Percentiles rank a stretch among this genome's conserved stretches.
Conservation (phyloP, 208 protist species). For the Endotrypanum monterogeii region DNA sequence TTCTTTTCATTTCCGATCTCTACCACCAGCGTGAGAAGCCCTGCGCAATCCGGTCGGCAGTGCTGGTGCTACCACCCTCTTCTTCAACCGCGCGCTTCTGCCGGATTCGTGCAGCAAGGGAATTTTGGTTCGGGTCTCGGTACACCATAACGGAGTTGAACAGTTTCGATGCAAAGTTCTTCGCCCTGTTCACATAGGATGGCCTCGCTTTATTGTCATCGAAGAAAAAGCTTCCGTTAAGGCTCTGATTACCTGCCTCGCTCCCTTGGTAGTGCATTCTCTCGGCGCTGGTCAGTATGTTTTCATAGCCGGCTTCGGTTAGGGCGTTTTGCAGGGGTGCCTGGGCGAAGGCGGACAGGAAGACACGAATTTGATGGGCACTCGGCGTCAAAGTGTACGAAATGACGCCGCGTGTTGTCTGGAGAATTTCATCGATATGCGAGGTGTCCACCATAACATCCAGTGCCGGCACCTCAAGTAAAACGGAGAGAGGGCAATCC, state of each 20-base stretch:
- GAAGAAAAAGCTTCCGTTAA: constrained; percentile 61
- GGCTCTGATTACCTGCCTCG: constrained; percentile 22
- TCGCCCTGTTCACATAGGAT: constrained; percentile 59
- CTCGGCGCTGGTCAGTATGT: constrained; percentile 41
- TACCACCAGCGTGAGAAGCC: constrained; percentile 48
- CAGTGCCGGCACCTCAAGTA: constrained; percentile 81
- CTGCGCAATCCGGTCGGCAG: constrained; percentile 49
- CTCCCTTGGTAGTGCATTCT: constrained; percentile 27
- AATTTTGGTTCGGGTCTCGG: constrained; percentile 45
- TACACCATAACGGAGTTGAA: constrained; percentile 70
- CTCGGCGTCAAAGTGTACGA: constrained; percentile 80
- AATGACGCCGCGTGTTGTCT: constrained; percentile 75
- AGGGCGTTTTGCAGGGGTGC: constrained; percentile 50
- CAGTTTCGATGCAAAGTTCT: constrained; percentile 63
- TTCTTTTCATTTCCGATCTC: too few species aligned
- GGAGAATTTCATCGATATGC: constrained; percentile 82
- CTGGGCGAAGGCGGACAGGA: constrained; percentile 46
- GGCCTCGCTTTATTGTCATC: constrained; percentile 44
- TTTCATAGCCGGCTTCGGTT: constrained; percentile 54
- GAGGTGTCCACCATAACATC: constrained; percentile 45
- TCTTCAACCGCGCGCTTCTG: constrained; percentile 48
- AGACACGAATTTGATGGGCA: constrained; percentile 62
- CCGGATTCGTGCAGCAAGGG: constrained; percentile 60
- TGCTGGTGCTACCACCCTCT: constrained; percentile 25
- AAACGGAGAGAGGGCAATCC: constrained; percentile 55